Evolutionary conservation across 257 asterid genomes (phyloP), one percentile per base, ranked within the genome.

Genomic region (Solanum paucissectum): DNA sequence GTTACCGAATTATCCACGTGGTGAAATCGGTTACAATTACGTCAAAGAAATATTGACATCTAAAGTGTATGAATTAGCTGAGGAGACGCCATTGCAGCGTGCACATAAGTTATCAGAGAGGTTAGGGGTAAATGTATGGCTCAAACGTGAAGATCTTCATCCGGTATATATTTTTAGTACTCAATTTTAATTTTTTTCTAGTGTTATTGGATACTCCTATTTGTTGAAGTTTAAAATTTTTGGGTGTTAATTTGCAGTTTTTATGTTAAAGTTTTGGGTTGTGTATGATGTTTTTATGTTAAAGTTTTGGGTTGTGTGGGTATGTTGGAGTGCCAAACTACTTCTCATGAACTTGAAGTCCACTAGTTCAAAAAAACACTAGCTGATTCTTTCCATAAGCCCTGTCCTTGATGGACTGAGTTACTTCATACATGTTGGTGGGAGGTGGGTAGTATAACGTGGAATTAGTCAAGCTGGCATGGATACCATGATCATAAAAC

Each of bases 1-100:
- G 89, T 12, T 95, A 1, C 94, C 90, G 74, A 94, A 94, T 86
- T 64, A 23, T 32, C 88, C 46, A 4, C 85, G 25, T 34, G 87
- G 89, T 14, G 37, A 37, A 85, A 9, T 58, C 88, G 96, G 89
- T 21, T 55, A 93, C 92, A 96, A 93, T 42, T 96, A 96, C 88
- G 91, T 96, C 89, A 94, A 93, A 27, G 94, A 92, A 88, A 96
- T 96, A 64, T 90, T 96, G 92, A 85, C 94, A 62, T 92, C 98
- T 9, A 94, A 93, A 93, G 99, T 96, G 88, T 96, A 96, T 85
- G 99, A 96, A 82, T 95, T 95, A 92, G 98, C 98, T 66, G 55
- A 89, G 16, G 98, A 95, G 88, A 90, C 99, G 62, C 98, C 98
- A 7, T 90, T 96, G 92, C 95, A 94, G 94, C 91, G 90, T 16